Percentiles rank a stretch among this genome's conserved stretches.
phyloP scores from a whole-genome alignment of 371 early-diverging fungal genomes.

The Mortierella sp. region DNA sequence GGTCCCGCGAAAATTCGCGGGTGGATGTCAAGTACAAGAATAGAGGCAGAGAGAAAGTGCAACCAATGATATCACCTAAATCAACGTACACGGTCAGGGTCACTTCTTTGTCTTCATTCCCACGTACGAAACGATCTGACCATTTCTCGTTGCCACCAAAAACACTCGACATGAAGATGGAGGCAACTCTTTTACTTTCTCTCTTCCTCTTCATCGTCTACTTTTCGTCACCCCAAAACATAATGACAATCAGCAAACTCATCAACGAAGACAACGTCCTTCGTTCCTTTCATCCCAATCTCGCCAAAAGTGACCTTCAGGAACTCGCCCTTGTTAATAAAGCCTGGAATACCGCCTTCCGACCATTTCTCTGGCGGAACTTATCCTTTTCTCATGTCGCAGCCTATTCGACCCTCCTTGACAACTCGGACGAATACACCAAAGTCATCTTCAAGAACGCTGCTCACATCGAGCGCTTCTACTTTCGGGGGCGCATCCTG shows the following conservation, averaged over 20 bases:
- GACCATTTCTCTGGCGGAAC: conserved; percentile 23
- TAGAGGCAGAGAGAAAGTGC: neutral
- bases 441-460: conserved; percentile 23
- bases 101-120: neutral
- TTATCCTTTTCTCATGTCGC: conserved; percentile 2
- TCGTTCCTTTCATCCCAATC: conserved; percentile 11
- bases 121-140: neutral
- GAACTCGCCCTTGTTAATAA: conserved; percentile 10
- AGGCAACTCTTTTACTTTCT: neutral
- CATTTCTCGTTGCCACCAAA: neutral
- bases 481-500: neutral
- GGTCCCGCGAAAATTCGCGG: neutral
- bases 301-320: neutral
- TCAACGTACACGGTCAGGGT: conserved; percentile 6
- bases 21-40: neutral
- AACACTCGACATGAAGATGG: neutral
- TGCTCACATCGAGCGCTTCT: conserved; percentile 19
- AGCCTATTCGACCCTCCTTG: conserved; percentile 11
- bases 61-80: neutral
- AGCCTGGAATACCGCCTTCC: conserved; percentile 15
- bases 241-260: neutral
- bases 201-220: neutral
- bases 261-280: neutral
- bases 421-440: conserved; percentile 15
- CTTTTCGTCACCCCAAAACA: neutral